phyloP scores from a whole-genome alignment of 2,329 filamentous ascomycete species.

The Pseudogymnoascus sp. region DNA sequence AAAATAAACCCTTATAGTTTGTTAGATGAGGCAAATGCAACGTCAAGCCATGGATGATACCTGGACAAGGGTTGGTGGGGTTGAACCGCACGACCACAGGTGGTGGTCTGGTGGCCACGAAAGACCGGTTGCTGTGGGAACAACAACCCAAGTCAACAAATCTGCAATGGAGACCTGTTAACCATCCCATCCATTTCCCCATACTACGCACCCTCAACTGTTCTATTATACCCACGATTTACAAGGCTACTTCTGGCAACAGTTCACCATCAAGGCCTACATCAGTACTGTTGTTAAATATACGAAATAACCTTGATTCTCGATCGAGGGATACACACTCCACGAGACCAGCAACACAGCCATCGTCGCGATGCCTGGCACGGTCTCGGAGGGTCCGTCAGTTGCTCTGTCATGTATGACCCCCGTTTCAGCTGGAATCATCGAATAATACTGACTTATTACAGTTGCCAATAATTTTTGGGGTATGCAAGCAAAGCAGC shows the following conservation, averaged over 20 bases:
- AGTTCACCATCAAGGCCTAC: neutral
- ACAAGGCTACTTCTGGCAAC: neutral
- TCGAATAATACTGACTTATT: constrained; percentile 26
- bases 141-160: constrained; percentile 8
- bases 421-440: neutral
- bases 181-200: neutral
- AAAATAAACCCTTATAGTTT: neutral
- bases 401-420: constrained; percentile 29
- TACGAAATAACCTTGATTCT: neutral
- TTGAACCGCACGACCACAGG: neutral
- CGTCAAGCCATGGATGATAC: neutral
- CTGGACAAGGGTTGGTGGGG: neutral
- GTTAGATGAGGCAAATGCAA: neutral
- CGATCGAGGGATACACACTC: neutral
- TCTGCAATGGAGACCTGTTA: neutral
- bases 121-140: neutral
- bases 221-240: neutral
- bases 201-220: neutral
- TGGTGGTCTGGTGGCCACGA: neutral
- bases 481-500: constrained; percentile 35
- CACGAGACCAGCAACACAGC: constrained; percentile 5
- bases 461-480: constrained; percentile 98
- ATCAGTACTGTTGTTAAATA: neutral
- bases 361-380: constrained; percentile 22
- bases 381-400: constrained; percentile 28